Base-by-base conservation (phyloP, 305 asterid genomes). In the Petunia hybrid region DNA sequence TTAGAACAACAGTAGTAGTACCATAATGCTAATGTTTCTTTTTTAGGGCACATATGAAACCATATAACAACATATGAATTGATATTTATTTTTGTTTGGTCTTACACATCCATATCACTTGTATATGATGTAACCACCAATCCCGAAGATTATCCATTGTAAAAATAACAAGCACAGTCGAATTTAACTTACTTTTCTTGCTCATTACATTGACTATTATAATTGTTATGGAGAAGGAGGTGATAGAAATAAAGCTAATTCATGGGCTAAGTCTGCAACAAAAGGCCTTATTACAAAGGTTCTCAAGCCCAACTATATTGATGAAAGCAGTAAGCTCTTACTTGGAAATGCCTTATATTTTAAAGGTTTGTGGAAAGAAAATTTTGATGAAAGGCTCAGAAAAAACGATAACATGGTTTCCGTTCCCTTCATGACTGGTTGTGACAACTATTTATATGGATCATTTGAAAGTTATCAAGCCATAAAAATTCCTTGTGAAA, bases 311-410 rank as follows among this genome's bases (percentile, higher is more conserved):
- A 35, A 57, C 0, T 40, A 67, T 5, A 13, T 80, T 69, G 9
- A 2, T 0, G 56, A 22, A 40, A 1, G 0, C 0, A 40, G 70
- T 40, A 53, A 1, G 35, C 61, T 80, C 22, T 56, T 70, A 55
- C 67, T 69, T 57, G 79, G 71, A 80, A 80, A 80, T 22, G 83
- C 83, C 42, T 38, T 80, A 10, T 80, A 69, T 31, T 80, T 80
- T 69, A 80, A 80, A 59, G 70, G 79, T 6, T 1, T 7, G 4
- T 69, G 83, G 83, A 10, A 57, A 16, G 63, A 55, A 0, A 36
- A 40, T 3, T 80, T 80, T 36, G 7, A 3, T 46, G 3, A 16
- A 8, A 16, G 40, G 1, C 1, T 5, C 1, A 73, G 53, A 1
- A 42, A 0, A 51, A 59, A 74, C 16, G 84, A 68, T 13, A 43